Evolutionary conservation across 176 grass and related monocot species (phyloP).

Genomic region (Triticum aestivum): DNA sequence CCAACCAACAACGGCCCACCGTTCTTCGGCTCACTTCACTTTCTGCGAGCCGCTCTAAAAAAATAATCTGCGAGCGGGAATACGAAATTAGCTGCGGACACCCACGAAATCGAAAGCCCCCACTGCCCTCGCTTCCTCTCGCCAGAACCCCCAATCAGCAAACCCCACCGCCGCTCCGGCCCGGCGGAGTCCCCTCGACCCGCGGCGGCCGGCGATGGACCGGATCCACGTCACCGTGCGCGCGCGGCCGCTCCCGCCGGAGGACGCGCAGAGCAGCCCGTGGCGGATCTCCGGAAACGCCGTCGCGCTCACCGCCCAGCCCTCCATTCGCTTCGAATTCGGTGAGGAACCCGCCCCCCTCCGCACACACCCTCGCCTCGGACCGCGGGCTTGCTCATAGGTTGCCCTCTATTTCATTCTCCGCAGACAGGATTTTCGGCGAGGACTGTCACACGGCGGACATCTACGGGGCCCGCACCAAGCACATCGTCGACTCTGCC

Average conservation of each 20-base stretch:
- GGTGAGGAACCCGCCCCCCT: slow-evolving; percentile 31
- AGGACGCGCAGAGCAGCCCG: slow-evolving; percentile 65
- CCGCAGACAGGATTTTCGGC: slow-evolving; percentile 67
- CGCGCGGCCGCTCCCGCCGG: slow-evolving; percentile 58
- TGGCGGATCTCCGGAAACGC: slow-evolving; percentile 77
- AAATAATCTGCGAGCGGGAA: slow-evolving; percentile 11
- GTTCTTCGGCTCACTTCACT: not conserved
- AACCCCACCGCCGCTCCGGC: not conserved
- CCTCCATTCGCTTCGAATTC: slow-evolving; percentile 72
- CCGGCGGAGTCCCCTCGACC: not conserved
- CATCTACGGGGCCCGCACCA: slow-evolving; percentile 66
- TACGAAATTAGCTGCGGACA: not conserved
- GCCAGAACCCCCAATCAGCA: not conserved
- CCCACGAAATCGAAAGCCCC: not conserved
- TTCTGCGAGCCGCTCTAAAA: too few species aligned
- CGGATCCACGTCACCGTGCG: slow-evolving; percentile 79
- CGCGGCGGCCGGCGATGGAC: slow-evolving; percentile 55
- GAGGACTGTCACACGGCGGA: slow-evolving; percentile 65
- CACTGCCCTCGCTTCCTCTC: not conserved
- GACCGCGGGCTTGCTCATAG: not conserved
- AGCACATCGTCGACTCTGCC: slow-evolving; percentile 72
- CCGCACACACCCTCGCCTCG: not conserved
- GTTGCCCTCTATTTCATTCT: not conserved
- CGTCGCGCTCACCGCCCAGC: slow-evolving; percentile 57
- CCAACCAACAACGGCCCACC: not conserved